Conservation (phyloP, 1,284 basidiomycete genomes). For the Meira nashicola region DNA sequence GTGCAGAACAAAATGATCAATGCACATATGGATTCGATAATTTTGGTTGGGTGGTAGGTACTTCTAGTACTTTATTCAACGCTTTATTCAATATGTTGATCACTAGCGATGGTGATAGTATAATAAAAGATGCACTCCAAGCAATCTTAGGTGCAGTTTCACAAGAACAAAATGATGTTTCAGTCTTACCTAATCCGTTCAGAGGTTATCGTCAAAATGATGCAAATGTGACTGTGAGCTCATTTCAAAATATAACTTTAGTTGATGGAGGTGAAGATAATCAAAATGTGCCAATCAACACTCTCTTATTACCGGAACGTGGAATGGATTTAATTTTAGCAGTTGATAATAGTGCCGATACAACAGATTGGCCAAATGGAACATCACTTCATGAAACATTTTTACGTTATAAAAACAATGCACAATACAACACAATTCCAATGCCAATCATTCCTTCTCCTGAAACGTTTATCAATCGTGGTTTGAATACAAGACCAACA, state of each 20-base stretch:
- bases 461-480: slow-evolving; percentile 62
- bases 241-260: slow-evolving; percentile 36
- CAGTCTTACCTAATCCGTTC: slow-evolving; percentile 56
- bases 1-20: slow-evolving; percentile 13
- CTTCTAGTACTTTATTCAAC: slow-evolving; percentile 53
- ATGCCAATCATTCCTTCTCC: slow-evolving; percentile 56
- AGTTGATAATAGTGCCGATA: slow-evolving; percentile 63
- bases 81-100: slow-evolving; percentile 44
- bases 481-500: slow-evolving; percentile 65
- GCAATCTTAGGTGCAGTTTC: slow-evolving; percentile 25
- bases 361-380: slow-evolving; percentile 63
- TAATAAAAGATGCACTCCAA: slow-evolving; percentile 31
- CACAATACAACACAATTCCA: slow-evolving; percentile 36
- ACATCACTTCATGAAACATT: slow-evolving; percentile 54
- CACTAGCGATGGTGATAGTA: slow-evolving; percentile 21
- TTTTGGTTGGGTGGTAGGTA: slow-evolving; percentile 40
- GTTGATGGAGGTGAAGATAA: slow-evolving; percentile 45
- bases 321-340: slow-evolving; percentile 67
- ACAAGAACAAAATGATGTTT: slow-evolving; percentile 55
- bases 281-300: slow-evolving; percentile 64
- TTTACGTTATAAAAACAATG: slow-evolving; percentile 21
- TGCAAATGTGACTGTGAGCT: slow-evolving; percentile 8
- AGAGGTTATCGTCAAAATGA: slow-evolving; percentile 26
- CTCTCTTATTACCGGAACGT: slow-evolving; percentile 64
- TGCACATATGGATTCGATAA: slow-evolving; percentile 45